A percentile compares a stretch with the other conserved stretches of the same genome.
These are phyloP conservation scores for Quercus lobata DNA, from an alignment of 331 rosid species.

Conservation along the genomic window DNA sequence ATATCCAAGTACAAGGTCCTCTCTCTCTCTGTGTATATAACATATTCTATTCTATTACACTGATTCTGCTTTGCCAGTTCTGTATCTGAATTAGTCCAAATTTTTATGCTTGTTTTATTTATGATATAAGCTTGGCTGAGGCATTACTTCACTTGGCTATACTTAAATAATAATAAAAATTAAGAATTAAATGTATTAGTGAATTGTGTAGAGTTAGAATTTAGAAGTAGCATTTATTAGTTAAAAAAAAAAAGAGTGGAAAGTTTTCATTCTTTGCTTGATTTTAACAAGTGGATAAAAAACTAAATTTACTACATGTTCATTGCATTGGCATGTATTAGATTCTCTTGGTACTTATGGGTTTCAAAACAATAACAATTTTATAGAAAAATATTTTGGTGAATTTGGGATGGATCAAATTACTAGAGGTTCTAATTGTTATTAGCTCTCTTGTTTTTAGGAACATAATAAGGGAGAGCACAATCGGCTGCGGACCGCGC, in stretches of 20 bases:
- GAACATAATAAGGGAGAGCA: too few species aligned
- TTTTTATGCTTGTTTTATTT: not conserved
- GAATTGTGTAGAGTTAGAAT: too few species aligned
- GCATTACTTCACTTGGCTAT: not conserved
- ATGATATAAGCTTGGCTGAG: not conserved
- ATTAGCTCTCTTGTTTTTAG: not conserved
- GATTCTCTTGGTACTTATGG: not conserved
- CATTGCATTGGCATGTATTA: not conserved
- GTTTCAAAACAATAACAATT: not conserved
- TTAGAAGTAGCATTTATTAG: too few species aligned
- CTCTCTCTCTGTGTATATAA: not conserved
- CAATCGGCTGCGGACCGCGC: too few species aligned
- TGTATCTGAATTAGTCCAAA: not conserved
- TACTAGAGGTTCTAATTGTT: not conserved
- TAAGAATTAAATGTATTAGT: too few species aligned
- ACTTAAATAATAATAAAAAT: too few species aligned
- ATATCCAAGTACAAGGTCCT: slow-evolving; percentile 68
- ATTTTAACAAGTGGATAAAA: too few species aligned
- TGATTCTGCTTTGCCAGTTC: not conserved
- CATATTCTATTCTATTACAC: not conserved
- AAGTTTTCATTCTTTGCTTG: too few species aligned
- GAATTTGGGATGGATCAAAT: not conserved
- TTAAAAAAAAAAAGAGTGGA: too few species aligned
- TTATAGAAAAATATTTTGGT: not conserved
- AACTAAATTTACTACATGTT: not conserved